Conservation (phyloP, 169 alveolate species). For the Cryptosporidium felis region DNA sequence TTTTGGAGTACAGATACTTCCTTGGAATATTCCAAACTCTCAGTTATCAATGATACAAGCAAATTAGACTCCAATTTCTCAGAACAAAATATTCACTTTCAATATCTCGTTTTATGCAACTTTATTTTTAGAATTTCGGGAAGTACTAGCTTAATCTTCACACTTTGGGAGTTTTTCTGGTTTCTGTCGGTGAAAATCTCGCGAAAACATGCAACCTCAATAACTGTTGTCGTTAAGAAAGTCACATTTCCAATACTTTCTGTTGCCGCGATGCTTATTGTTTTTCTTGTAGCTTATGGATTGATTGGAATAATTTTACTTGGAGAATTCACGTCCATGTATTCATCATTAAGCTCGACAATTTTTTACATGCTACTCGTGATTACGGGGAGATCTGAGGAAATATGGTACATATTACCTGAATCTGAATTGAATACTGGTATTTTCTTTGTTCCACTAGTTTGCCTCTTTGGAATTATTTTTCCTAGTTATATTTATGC, state of each 20-base stretch:
- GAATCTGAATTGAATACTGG: constrained; percentile 7
- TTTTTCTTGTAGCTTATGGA: constrained; percentile 18
- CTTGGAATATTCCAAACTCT: neutral
- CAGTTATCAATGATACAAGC: neutral
- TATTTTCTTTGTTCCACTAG: constrained; percentile 24
- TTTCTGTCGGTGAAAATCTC: constrained; percentile 26
- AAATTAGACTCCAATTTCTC: neutral
- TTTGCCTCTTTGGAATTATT: constrained; percentile 40
- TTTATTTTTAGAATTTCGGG: constrained; percentile 27
- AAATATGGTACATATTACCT: constrained; percentile 4
- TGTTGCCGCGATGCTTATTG: neutral
- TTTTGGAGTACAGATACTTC: constrained; percentile 22
- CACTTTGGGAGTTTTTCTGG: constrained; percentile 61
- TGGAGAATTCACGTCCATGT: neutral
- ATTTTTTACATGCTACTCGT: constrained; percentile 9
- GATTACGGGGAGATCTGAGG: constrained; percentile 3
- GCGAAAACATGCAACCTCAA: constrained; percentile 56
- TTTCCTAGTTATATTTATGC: constrained; percentile 52
- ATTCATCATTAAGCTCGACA: constrained; percentile 1
- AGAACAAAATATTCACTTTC: neutral
- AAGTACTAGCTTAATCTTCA: constrained; percentile 3
- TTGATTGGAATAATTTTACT: constrained; percentile 20
- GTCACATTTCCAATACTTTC: constrained; percentile 26
- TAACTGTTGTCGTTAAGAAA: constrained; percentile 55
- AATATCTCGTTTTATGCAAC: neutral